Percentiles rank a stretch among this genome's conserved stretches.
phyloP scores from a whole-genome alignment of 768 basidiomycete genomes.

The Clitopilus passeckerianus region DNA sequence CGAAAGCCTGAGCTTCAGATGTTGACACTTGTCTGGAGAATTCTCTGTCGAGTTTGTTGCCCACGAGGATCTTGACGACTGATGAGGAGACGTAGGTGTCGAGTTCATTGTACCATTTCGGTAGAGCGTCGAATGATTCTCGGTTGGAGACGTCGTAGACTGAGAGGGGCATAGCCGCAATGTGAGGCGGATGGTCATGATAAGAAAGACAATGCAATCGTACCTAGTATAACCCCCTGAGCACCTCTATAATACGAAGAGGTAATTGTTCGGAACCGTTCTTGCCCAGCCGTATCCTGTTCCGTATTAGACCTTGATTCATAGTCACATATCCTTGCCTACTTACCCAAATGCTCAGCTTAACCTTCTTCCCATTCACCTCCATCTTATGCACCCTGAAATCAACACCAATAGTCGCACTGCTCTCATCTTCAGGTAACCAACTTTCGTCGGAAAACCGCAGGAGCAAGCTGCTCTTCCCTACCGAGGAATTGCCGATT shows the following conservation, averaged over 20 bases:
- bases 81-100: conserved; percentile 86
- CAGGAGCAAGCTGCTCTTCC: conserved; percentile 85
- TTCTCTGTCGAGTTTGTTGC: conserved; percentile 95
- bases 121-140: conserved; percentile 91
- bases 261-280: conserved; percentile 94
- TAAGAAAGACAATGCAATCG: conserved; percentile 4
- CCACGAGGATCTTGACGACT: conserved; percentile 93
- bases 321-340: neutral
- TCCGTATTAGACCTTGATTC: neutral
- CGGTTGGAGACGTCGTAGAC: conserved; percentile 95
- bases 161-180: conserved; percentile 21
- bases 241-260: conserved; percentile 92
- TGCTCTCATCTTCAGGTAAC: conserved; percentile 86
- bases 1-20: conserved; percentile 76
- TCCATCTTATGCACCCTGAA: conserved; percentile 90
- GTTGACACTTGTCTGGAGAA: conserved; percentile 84
- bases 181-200: neutral
- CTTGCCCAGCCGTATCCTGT: conserved; percentile 96
- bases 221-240: conserved; percentile 77
- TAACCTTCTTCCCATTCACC: conserved; percentile 76
- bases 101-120: conserved; percentile 88
- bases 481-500: conserved; percentile 87
- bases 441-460: conserved; percentile 98
- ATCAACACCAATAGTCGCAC: conserved; percentile 82
- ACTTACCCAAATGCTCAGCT: conserved; percentile 96